Percentiles rank a stretch among this genome's conserved stretches.
These are phyloP conservation scores for Suillus cothurnatus DNA, from an alignment of 768 basidiomycete genomes.

Conservation along the genomic window DNA sequence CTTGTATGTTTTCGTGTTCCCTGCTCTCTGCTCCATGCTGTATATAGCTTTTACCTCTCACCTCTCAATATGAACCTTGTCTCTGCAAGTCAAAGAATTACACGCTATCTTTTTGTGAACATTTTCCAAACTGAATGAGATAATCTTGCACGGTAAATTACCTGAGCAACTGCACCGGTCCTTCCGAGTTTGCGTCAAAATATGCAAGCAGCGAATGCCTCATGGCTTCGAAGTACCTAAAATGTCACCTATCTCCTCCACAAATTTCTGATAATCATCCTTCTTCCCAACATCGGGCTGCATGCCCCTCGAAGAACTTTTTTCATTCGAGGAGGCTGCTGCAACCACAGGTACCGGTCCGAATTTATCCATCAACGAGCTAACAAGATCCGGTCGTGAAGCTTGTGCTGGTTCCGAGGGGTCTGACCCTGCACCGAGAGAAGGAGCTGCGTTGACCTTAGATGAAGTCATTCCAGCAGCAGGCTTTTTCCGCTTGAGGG, in stretches of 20 bases:
- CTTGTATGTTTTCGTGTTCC: not conserved
- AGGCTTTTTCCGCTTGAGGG: constrained; percentile 75
- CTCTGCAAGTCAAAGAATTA: not conserved
- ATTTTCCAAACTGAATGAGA: not conserved
- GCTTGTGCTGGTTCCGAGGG: constrained; percentile 29
- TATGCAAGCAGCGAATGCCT: constrained; percentile 4
- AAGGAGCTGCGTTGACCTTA: constrained; percentile 68
- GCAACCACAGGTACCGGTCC: constrained; percentile 39
- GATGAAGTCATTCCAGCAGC: constrained; percentile 35
- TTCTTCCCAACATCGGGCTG: constrained; percentile 43
- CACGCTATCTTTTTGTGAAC: not conserved
- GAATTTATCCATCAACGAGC: constrained; percentile 61
- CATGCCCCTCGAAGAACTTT: constrained; percentile 18
- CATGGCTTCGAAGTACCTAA: constrained; percentile 35
- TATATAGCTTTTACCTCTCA: not conserved
- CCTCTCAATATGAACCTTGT: not conserved
- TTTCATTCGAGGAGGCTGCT: constrained; percentile 19
- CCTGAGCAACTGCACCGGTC: not conserved
- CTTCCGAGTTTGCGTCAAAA: not conserved
- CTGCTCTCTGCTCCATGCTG: not conserved
- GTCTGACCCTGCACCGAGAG: constrained; percentile 39
- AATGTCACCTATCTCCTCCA: constrained; percentile 76
- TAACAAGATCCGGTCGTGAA: constrained; percentile 67
- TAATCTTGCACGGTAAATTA: not conserved
- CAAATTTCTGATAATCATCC: constrained; percentile 76